Evolutionary conservation across 176 grass and related monocot species (phyloP).

Genomic region (Avena sativa): DNA sequence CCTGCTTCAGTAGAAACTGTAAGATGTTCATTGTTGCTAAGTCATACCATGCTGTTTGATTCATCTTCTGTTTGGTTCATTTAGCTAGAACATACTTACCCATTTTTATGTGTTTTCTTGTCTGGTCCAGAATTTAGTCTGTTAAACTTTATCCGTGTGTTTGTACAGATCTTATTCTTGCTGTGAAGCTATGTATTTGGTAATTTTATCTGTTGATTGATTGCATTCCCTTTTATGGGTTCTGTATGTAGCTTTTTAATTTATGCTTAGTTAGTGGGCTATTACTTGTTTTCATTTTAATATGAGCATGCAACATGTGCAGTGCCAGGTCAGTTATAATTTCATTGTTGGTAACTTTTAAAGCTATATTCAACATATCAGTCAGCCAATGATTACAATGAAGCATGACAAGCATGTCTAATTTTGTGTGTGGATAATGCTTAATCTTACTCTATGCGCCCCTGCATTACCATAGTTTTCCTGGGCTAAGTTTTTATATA

Average conservation of each 20-base stretch:
- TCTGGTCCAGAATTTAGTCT: background rate
- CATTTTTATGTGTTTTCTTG: background rate
- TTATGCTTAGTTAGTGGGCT: background rate
- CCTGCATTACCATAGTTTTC: background rate
- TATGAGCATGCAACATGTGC: background rate
- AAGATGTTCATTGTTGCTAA: background rate
- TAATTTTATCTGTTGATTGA: background rate
- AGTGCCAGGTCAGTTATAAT: background rate
- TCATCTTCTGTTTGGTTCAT: background rate
- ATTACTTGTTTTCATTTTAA: background rate
- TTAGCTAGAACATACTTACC: background rate
- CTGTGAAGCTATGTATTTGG: background rate
- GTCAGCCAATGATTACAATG: background rate
- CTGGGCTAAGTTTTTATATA: background rate
- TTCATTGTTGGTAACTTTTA: background rate
- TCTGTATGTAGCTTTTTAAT: background rate
- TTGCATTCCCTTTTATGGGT: background rate
- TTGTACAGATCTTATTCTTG: background rate
- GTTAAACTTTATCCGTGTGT: background rate
- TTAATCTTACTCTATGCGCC: slow-evolving; percentile 31
- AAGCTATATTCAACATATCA: background rate
- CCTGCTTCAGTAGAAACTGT: background rate
- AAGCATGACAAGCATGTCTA: background rate
- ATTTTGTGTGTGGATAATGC: background rate
- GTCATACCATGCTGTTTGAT: background rate